Evolutionary conservation across 805 yeast genomes (phyloP), one percentile per base, ranked within the genome.

Genomic region (Candida qinlingensis): DNA sequence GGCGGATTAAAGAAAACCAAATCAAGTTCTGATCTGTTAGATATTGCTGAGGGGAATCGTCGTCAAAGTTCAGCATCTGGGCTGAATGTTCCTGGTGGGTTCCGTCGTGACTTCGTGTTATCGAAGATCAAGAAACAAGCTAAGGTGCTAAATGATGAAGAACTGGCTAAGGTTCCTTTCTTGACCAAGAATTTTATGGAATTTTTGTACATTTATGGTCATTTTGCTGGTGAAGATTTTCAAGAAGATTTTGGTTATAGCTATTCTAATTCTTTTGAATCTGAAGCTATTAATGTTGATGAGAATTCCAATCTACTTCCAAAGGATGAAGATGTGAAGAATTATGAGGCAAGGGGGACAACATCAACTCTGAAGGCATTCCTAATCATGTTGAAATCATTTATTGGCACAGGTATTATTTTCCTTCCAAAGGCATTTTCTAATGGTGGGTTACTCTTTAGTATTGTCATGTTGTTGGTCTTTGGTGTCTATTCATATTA

Each of bases 161-260:
- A 62, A 19, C 45, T 63, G 38, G 65, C 65, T 6, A 56, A 66
- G 41, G 68, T 72, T 3, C 76, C 81, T 8, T 73, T 81, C 48
- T 63, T 85, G 37, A 81, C 95, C 1, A 75, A 80, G 50, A 87
- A 86, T 63, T 87, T 87, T 54, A 71, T 86, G 56, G 94, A 87
- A 63, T 87, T 87, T 59, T 69, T 87, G 41, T 81, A 86, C 53
- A 74, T 87, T 7, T 87, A 87, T 64, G 95, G 95, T 6, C 92
- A 87, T 69, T 87, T 87, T 66, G 94, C 94, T 3, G 95, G 95
- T 61, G 94, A 86, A 65, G 79, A 82, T 37, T 73, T 86, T 46
- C 92, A 85, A 57, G 92, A 86, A 57, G 90, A 81, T 59, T 77
- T 71, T 46, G 57, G 62, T 19, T 30, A 31, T 68, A 61, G 62